Evolutionary conservation across 176 grass and related monocot species (phyloP).

Genomic region (Tillandsia fasciculata): DNA sequence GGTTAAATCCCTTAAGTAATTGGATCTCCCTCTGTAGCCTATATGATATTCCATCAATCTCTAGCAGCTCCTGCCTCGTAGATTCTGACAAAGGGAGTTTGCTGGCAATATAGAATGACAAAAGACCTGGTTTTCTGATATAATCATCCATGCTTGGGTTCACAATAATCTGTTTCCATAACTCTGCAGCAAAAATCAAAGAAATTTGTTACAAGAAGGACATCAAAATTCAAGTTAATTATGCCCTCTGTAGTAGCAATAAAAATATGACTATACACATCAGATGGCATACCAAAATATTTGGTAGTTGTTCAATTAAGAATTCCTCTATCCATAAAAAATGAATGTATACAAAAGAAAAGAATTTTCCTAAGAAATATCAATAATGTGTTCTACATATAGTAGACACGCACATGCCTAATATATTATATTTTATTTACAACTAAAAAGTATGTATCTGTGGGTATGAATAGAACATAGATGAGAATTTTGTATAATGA

Average conservation of each 20-base stretch:
- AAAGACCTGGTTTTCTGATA: slow-evolving; percentile 57
- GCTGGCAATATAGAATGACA: slow-evolving; percentile 89
- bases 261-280: too few relatives aligned
- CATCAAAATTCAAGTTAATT: background rate
- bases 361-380: too few relatives aligned
- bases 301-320: too few relatives aligned
- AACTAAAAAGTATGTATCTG: too few relatives aligned
- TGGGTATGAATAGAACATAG: background rate
- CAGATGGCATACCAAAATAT: too few relatives aligned
- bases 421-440: too few relatives aligned
- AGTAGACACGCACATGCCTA: too few relatives aligned
- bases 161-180: slow-evolving; percentile 72
- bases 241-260: too few relatives aligned
- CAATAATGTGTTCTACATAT: too few relatives aligned
- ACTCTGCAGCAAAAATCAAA: slow-evolving; percentile 31
- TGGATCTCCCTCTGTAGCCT: slow-evolving; percentile 77
- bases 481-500: background rate
- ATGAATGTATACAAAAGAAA: too few relatives aligned
- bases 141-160: slow-evolving; percentile 61
- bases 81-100: slow-evolving; percentile 86
- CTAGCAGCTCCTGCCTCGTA: slow-evolving; percentile 76
- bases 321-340: too few relatives aligned
- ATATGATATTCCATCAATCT: slow-evolving; percentile 86
- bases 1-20: slow-evolving; percentile 72
- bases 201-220: slow-evolving; percentile 2